Percentiles rank a stretch among this genome's conserved stretches.
These are phyloP conservation scores for Asparagopsis taxiformis DNA, from an alignment of 31 red algal genomes.

Conservation along the genomic window DNA sequence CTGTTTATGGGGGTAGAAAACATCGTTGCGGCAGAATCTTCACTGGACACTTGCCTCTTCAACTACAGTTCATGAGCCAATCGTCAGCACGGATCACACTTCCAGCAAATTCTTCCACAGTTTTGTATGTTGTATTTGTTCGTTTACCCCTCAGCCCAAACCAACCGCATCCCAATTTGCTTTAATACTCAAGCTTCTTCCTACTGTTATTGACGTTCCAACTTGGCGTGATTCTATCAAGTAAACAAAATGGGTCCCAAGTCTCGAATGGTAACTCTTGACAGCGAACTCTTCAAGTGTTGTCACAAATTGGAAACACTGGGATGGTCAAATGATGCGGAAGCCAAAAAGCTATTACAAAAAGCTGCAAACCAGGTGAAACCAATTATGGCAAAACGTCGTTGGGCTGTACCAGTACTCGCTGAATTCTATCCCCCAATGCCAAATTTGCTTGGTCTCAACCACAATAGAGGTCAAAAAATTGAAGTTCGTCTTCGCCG, in stretches of 20 bases:
- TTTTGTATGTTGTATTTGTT: too few relatives aligned
- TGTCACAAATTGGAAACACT: slow-evolving; percentile 36
- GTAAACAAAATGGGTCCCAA: background rate
- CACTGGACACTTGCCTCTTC: too few relatives aligned
- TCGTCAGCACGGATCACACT: too few relatives aligned
- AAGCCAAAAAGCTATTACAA: slow-evolving; percentile 35
- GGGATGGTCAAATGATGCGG: slow-evolving; percentile 1
- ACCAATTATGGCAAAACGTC: slow-evolving; percentile 30
- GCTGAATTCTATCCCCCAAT: slow-evolving; percentile 58
- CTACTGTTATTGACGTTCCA: too few relatives aligned
- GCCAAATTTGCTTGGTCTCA: slow-evolving; percentile 58
- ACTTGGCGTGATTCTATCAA: too few relatives aligned
- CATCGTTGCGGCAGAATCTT: too few relatives aligned
- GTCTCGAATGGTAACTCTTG: slow-evolving; percentile 34
- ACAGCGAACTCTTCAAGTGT: slow-evolving; percentile 58
- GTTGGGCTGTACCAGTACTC: slow-evolving; percentile 43
- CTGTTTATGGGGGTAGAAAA: too few relatives aligned
- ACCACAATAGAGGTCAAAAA: slow-evolving; percentile 46
- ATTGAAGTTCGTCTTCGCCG: slow-evolving; percentile 55
- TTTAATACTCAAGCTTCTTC: too few relatives aligned
- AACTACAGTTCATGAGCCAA: too few relatives aligned
- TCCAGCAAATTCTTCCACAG: too few relatives aligned
- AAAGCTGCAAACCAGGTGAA: slow-evolving; percentile 37
- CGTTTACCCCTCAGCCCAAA: too few relatives aligned
- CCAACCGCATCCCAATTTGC: too few relatives aligned